Evolutionary conservation across 2,329 filamentous ascomycete species (phyloP).

Genomic region (Helotiales sp.): DNA sequence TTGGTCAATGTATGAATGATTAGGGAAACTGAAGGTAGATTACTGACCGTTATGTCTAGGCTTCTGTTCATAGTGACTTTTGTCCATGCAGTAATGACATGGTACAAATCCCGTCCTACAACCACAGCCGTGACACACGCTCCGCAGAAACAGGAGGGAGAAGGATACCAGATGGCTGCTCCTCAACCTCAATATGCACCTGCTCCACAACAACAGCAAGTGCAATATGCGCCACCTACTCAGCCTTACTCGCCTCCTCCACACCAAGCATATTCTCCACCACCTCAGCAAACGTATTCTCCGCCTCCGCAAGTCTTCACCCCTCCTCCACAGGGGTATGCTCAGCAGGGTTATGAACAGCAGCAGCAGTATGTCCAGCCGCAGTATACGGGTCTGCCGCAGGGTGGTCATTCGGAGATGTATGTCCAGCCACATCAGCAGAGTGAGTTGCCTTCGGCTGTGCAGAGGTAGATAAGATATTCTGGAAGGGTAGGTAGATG

Average conservation of each 20-base stretch:
- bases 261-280: constrained; percentile 8
- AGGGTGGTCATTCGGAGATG: background rate
- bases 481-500: background rate
- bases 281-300: constrained; percentile 4
- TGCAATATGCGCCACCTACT: background rate
- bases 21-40: background rate
- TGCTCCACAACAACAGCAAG: background rate
- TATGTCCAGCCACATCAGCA: background rate
- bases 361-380: constrained; percentile 2
- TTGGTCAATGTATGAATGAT: too few relatives aligned
- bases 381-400: background rate
- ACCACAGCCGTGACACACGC: background rate
- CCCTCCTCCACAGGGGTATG: background rate
- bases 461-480: background rate
- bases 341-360: background rate
- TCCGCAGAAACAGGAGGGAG: constrained; percentile 16
- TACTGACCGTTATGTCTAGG: constrained; percentile 11
- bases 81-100: constrained; percentile 12
- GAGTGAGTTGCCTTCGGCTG: constrained; percentile 1
- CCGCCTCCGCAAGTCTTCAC: background rate
- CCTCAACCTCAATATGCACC: constrained; percentile 10
- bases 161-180: constrained; percentile 21
- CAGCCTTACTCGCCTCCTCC: background rate
- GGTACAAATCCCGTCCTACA: constrained; percentile 14
- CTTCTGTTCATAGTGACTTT: constrained; percentile 16